These are phyloP conservation scores for Amanita pallidorosea DNA, from an alignment of 768 basidiomycete genomes.

Conservation along the genomic window DNA sequence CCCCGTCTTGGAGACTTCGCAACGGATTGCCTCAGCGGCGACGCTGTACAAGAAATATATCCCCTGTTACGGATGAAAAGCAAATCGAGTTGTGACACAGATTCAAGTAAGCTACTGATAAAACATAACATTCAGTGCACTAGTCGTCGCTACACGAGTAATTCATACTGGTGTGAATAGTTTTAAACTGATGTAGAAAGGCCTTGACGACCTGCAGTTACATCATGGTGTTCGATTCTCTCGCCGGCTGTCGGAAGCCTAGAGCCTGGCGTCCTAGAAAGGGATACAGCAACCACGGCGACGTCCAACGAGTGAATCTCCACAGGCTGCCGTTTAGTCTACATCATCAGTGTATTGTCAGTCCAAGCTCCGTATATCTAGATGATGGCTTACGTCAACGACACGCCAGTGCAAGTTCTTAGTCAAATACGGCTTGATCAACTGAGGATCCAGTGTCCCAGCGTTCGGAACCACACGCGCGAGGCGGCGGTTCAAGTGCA, in stretches of 20 bases:
- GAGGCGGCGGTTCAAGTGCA: conserved; percentile 30
- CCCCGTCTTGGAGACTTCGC: too few species aligned
- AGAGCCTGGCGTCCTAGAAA: conserved; percentile 8
- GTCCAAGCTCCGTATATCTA: background rate
- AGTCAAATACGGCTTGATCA: conserved; percentile 29
- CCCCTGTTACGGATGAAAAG: too few species aligned
- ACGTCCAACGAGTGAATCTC: conserved; percentile 11
- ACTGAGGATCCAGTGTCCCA: conserved; percentile 23
- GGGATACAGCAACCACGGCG: conserved; percentile 4
- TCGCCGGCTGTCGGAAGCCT: conserved; percentile 2
- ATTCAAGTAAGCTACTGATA: too few species aligned
- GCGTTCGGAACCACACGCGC: conserved; percentile 15
- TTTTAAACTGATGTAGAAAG: background rate
- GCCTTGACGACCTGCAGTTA: background rate
- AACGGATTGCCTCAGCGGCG: too few species aligned
- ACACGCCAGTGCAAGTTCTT: conserved; percentile 31
- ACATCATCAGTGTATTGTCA: too few species aligned
- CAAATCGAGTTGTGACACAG: too few species aligned
- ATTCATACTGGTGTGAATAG: background rate
- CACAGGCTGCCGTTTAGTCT: conserved; percentile 1
- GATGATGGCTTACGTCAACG: conserved; percentile 20
- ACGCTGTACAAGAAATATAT: too few species aligned
- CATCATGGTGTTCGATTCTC: background rate
- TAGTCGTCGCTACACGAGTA: background rate
- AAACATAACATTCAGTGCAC: too few species aligned